Percentiles rank a stretch among this genome's conserved stretches.
phyloP scores from a whole-genome alignment of 306 rosid species.

The Hylodesmum podocarpum region DNA sequence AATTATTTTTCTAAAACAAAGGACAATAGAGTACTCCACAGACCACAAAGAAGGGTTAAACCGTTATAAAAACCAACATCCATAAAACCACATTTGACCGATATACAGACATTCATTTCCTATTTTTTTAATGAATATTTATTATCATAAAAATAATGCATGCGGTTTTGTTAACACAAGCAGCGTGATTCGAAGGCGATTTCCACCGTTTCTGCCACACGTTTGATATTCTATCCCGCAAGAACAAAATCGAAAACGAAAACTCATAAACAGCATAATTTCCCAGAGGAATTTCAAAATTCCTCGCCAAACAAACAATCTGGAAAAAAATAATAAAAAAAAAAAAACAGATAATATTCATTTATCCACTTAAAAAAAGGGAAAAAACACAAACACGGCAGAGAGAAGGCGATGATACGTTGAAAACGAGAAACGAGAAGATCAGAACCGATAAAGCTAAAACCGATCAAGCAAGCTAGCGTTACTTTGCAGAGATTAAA shows the following conservation, averaged over 20 bases:
- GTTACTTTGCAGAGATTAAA: slow-evolving; percentile 7
- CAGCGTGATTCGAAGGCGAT: background rate
- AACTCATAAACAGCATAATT: slow-evolving; percentile 4
- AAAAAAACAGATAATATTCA: background rate
- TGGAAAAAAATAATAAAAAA: background rate
- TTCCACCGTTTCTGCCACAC: background rate
- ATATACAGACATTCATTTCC: background rate
- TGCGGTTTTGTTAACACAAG: background rate
- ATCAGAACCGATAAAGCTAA: slow-evolving; percentile 11
- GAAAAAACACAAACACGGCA: background rate
- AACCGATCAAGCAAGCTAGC: slow-evolving; percentile 20
- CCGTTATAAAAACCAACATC: background rate
- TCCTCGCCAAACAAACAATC: background rate
- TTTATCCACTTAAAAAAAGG: background rate
- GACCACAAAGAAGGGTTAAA: background rate
- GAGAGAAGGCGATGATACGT: slow-evolving; percentile 4
- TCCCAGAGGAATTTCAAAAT: background rate
- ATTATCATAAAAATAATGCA: background rate
- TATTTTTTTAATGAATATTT: background rate
- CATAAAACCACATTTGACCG: background rate
- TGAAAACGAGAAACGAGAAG: slow-evolving; percentile 20
- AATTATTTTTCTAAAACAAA: background rate
- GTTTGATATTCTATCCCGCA: background rate
- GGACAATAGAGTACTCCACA: background rate
- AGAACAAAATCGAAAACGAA: background rate